These are phyloP conservation scores for Lablab purpureus DNA, from an alignment of 306 rosid species.

Conservation along the genomic window DNA sequence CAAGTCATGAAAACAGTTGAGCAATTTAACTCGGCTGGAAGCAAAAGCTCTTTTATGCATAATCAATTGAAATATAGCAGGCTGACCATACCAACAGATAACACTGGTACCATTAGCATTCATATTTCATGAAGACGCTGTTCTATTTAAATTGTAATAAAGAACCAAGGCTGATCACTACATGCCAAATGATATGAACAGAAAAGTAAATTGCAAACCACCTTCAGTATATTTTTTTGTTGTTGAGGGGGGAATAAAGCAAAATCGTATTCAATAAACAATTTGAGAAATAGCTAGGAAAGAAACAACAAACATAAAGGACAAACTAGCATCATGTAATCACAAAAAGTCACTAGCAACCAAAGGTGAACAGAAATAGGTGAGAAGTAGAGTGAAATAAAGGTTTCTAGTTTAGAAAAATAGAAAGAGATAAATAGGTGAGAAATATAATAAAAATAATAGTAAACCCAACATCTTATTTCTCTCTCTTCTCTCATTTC, in stretches of 20 bases:
- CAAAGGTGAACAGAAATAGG: not conserved
- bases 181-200: not conserved
- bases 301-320: conserved; percentile 11
- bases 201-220: not conserved
- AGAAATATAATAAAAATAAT: not conserved
- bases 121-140: not conserved
- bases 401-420: not conserved
- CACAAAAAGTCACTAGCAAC: not conserved
- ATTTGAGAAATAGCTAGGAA: not conserved
- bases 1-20: not conserved
- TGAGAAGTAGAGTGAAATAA: not conserved
- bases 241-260: not conserved
- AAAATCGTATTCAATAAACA: not conserved
- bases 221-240: not conserved
- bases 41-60: not conserved
- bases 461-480: not conserved
- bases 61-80: conserved; percentile 6
- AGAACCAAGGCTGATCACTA: not conserved
- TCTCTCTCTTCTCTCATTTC: not conserved
- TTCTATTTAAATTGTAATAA: not conserved
- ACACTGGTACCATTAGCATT: not conserved
- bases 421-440: not conserved
- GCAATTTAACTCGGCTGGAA: not conserved
- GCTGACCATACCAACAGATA: not conserved
- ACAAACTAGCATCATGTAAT: not conserved